Evolutionary conservation across 1,284 basidiomycete genomes (phyloP), one percentile per base, ranked within the genome.

Genomic region (Mrakiaceae sp.): DNA sequence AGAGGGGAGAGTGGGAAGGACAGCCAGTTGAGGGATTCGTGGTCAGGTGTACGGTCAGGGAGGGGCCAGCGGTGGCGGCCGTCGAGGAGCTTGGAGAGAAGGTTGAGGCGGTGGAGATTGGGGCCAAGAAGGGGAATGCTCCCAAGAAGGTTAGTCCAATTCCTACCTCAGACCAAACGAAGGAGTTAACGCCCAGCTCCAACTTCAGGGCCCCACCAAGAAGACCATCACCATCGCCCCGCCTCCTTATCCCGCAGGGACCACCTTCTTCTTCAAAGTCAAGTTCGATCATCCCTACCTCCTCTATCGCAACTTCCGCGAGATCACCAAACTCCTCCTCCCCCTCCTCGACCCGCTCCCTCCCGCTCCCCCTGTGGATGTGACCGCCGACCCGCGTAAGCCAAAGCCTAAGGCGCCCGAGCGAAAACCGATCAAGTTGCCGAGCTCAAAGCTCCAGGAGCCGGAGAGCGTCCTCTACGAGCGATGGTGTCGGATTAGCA

Each of bases 221-320:
- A 54, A 27, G 52, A 27, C 27, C 27, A 27, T 27, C 27, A 27
- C 27, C 27, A 27, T 27, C 55, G 60, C 47, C 16, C 78, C 48
- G 67, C 81, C 83, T 8, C 91, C 90, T 0, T 94, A 94, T 72
- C 75, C 79, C 0, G 77, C 85, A 0, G 88, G 88, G 12, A 85
- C 89, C 5, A 86, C 90, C 0, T 96, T 98, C 81, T 98, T 99
- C 81, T 98, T 97, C 85, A 98, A 99, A 75, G 83, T 98, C 78
- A 98, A 99, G 75, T 98, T 97, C 74, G 93, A 98, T 75, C 92
- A 98, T 74, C 95, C 95, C 0, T 98, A 98, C 74, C 85, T 98
- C 79, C 95, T 96, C 85, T 98, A 98, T 77, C 86, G 96, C 60
- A 90, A 97, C 74, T 98, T 93, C 93, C 81, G 96, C 63, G 96